A percentile compares a stretch with the other conserved stretches of the same genome.
These are phyloP conservation scores for Kodamaea fukazawae DNA, from an alignment of 805 yeast species.

Conservation along the genomic window DNA sequence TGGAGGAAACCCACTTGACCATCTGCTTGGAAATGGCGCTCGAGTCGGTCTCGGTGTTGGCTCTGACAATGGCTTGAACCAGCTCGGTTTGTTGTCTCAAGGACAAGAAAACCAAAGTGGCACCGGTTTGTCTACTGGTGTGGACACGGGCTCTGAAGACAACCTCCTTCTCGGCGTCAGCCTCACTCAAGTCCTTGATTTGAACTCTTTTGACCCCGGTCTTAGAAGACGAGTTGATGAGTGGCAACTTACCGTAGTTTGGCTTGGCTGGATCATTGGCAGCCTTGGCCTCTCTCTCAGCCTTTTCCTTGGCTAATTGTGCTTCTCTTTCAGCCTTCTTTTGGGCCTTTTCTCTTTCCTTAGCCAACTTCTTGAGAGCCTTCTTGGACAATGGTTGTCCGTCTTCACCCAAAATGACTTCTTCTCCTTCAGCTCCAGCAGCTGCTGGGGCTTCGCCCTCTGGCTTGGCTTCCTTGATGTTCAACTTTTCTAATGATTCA, in stretches of 20 bases:
- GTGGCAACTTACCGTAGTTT: conserved; percentile 85
- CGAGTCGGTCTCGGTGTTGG: conserved; percentile 55
- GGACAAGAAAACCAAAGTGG: conserved; percentile 85
- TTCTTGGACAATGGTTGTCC: conserved; percentile 90
- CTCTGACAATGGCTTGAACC: conserved; percentile 82
- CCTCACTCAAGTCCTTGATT: conserved; percentile 54
- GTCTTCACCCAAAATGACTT: conserved; percentile 54
- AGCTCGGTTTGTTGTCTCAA: conserved; percentile 85
- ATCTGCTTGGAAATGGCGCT: conserved; percentile 76
- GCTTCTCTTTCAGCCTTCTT: conserved; percentile 93
- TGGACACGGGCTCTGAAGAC: conserved; percentile 93
- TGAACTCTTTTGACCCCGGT: conserved; percentile 63
- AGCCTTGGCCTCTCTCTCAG: conserved; percentile 63
- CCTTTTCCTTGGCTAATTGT: conserved; percentile 80
- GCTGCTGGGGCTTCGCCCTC: conserved; percentile 9
- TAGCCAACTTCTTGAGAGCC: conserved; percentile 91
- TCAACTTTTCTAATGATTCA: conserved; percentile 25
- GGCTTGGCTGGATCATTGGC: conserved; percentile 85
- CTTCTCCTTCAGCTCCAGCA: conserved; percentile 19
- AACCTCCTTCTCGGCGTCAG: conserved; percentile 71
- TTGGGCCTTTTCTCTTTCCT: conserved; percentile 86
- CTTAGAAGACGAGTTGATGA: conserved; percentile 73
- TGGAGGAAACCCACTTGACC: conserved; percentile 92
- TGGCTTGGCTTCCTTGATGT: conserved; percentile 12
- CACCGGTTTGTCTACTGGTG: conserved; percentile 92